These are phyloP conservation scores for Sporisorium exsertum DNA, from an alignment of 1,284 basidiomycete species.

Conservation along the genomic window DNA sequence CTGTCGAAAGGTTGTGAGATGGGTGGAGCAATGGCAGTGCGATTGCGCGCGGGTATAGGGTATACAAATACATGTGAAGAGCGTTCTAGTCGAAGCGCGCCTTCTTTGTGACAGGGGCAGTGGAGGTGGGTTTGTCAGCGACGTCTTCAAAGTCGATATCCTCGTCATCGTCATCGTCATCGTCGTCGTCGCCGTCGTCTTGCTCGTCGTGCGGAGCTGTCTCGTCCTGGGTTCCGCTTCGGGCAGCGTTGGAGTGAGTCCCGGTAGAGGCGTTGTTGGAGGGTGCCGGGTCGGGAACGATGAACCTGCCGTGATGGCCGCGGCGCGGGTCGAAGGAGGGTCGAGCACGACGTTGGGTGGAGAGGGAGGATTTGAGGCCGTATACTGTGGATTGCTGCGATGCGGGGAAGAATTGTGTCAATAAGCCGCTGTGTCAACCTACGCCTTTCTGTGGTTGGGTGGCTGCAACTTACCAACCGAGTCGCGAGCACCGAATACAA, in stretches of 20 bases:
- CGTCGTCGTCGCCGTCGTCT: slow-evolving; percentile 10
- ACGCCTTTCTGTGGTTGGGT: background rate
- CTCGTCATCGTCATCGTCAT: slow-evolving; percentile 11
- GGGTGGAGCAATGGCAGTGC: background rate
- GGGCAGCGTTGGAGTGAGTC: background rate
- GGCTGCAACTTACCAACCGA: slow-evolving; percentile 21
- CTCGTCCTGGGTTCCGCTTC: background rate
- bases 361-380: slow-evolving; percentile 45
- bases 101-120: slow-evolving; percentile 11
- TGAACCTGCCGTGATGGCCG: slow-evolving; percentile 60
- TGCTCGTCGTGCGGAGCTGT: background rate
- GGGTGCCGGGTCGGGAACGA: slow-evolving; percentile 30
- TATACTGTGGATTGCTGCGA: slow-evolving; percentile 58
- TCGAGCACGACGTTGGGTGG: slow-evolving; percentile 39
- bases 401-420: no score
- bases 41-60: slow-evolving; percentile 23
- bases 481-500: slow-evolving; percentile 59
- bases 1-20: background rate
- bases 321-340: slow-evolving; percentile 56
- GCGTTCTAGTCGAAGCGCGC: slow-evolving; percentile 24
- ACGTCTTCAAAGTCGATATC: slow-evolving; percentile 23
- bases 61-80: slow-evolving; percentile 12
- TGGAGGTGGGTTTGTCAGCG: background rate
- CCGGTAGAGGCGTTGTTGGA: background rate
- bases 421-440: no score